Percentiles rank a stretch among this genome's conserved stretches.
These are phyloP conservation scores for Pittosporum tobira DNA, from an alignment of 129 eudicot genomes.

Conservation along the genomic window DNA sequence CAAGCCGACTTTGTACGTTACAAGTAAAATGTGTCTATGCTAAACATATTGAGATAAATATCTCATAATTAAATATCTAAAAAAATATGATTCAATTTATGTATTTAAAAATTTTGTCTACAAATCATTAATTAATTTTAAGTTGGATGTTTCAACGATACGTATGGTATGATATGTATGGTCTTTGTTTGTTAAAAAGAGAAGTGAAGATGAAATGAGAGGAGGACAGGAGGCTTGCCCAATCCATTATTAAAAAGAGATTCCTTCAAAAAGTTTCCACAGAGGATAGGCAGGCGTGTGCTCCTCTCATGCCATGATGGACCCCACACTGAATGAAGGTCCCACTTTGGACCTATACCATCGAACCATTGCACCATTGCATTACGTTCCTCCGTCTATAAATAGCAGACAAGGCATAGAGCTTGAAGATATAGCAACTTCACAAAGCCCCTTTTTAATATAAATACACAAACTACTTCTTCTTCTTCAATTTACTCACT, in stretches of 20 bases:
- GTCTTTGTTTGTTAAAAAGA: conserved; percentile 11
- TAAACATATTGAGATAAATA: too few relatives aligned
- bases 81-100: too few relatives aligned
- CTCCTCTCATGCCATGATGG: conserved; percentile 17
- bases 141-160: too few relatives aligned
- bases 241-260: conserved; percentile 30
- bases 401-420: conserved; percentile 22
- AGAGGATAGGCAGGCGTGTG: conserved; percentile 25
- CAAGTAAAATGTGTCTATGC: too few relatives aligned
- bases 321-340: neutral
- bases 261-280: conserved; percentile 11
- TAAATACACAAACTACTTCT: conserved; percentile 1
- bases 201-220: conserved; percentile 22
- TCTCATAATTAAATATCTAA: too few relatives aligned
- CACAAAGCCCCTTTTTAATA: conserved; percentile 3
- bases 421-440: conserved; percentile 20
- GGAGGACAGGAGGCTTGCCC: conserved; percentile 22
- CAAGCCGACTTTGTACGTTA: too few relatives aligned
- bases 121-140: too few relatives aligned
- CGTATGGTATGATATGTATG: too few relatives aligned
- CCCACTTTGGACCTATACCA: neutral
- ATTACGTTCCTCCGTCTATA: conserved; percentile 28
- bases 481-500: conserved; percentile 4
- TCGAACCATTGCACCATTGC: neutral
- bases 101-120: too few relatives aligned